Evolutionary conservation across 1,139 yeast species (phyloP), one percentile per base, ranked within the genome.

Genomic region (Neolecta irregularis): DNA sequence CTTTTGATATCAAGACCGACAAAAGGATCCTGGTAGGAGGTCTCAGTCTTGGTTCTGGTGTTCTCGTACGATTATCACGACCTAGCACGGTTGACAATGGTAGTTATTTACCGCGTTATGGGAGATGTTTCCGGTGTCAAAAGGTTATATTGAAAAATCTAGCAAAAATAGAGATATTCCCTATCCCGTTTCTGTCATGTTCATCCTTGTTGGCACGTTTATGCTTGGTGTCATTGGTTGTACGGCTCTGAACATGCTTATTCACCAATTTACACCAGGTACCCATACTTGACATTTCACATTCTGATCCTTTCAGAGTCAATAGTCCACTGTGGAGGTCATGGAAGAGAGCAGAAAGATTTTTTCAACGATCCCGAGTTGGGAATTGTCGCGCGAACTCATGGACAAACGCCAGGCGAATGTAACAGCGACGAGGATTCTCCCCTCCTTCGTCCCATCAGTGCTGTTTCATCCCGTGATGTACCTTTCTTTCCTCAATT

Each of bases 21-120:
- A 36, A 36, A 23, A 23, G 33, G 8, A 72, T 74, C 48, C 56
- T 74, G 44, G 65, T 70, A 32, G 67, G 67, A 5, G 66, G 74
- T 2, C 57, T 74, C 29, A 64, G 74, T 1, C 57, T 77, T 37
- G 71, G 80, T 46, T 61, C 79, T 0, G 91, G 91, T 11, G 39
- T 38, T 11, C 26, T 38, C n/a, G n/a, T n/a, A n/a, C n/a, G n/a
- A n/a, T n/a, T n/a, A n/a, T n/a, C n/a, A n/a, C n/a, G n/a, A n/a
- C n/a, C n/a, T n/a, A n/a, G n/a, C n/a, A n/a, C n/a, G n/a, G n/a
- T n/a, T n/a, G n/a, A n/a, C n/a, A n/a, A n/a, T n/a, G n/a, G n/a
- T n/a, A n/a, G 28, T 40, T 74, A 6, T 69, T 76, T 48, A 75
- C 88, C 0, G 65, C 85, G 1, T 55, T 78, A 31, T 72, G 65